A percentile compares a stretch with the other conserved stretches of the same genome.
These are phyloP conservation scores for Chaetomium sp. DNA, from an alignment of 2,329 filamentous ascomycete genomes.

Conservation along the genomic window DNA sequence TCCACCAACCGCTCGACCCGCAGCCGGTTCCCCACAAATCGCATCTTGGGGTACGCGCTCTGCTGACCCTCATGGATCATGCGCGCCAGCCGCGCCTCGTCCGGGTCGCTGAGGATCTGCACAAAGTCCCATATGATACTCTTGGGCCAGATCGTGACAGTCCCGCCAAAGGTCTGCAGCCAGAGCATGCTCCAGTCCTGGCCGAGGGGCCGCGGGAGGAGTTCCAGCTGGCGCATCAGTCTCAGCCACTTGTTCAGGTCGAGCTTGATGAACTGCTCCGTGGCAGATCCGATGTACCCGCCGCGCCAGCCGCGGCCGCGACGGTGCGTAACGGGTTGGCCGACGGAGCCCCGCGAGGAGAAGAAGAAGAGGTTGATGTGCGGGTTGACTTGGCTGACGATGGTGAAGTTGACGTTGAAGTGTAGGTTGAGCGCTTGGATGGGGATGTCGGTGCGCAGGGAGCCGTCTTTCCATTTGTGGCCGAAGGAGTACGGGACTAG, in stretches of 20 bases:
- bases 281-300: constrained; percentile 84
- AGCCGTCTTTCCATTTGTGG: constrained; percentile 99
- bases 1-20: constrained; percentile 71
- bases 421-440: constrained; percentile 90
- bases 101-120: constrained; percentile 80
- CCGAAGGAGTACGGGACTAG: constrained; percentile 91
- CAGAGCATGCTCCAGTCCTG: constrained; percentile 97
- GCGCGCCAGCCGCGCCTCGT: constrained; percentile 63
- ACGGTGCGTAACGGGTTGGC: constrained; percentile 88
- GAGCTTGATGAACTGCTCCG: constrained; percentile 92
- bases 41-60: constrained; percentile 82
- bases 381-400: constrained; percentile 84
- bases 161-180: constrained; percentile 91
- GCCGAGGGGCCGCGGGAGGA: constrained; percentile 81
- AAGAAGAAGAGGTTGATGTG: constrained; percentile 99
- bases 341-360: constrained; percentile 84
- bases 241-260: constrained; percentile 98
- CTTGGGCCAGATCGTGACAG: constrained; percentile 94
- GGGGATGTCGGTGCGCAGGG: constrained; percentile 87
- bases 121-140: constrained; percentile 71
- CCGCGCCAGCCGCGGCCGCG: constrained; percentile 92
- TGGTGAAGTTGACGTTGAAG: constrained; percentile 97
- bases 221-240: constrained; percentile 83
- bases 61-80: constrained; percentile 92
- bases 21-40: constrained; percentile 83